Base-by-base conservation (phyloP, 345 rosid genomes). In the Bruguiera gymnorhiza region DNA sequence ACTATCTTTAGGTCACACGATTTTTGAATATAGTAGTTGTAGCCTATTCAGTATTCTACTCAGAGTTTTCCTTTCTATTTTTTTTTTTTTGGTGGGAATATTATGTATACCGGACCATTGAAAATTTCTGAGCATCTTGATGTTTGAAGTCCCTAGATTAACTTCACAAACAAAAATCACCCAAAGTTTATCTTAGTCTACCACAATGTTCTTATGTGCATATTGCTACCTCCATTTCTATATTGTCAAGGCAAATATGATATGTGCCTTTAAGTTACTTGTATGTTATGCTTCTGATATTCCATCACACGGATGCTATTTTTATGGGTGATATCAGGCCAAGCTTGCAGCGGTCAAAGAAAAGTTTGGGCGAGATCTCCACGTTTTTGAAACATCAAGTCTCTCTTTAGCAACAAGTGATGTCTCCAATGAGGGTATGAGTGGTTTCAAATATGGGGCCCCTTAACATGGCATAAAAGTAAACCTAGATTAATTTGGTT, bases 351-450 rank as follows among this genome's bases (percentile, higher is more conserved):
- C 83, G 34, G 70, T 75, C 6, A 86, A 85, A 82, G 99, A 84
- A 63, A 89, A 86, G 70, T 82, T 76, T 67, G 99, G 97, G 65
- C 76, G 87, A 64, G 92, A 91, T 73, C 65, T 95, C 69, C 85
- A 77, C 61, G 93, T 95, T 32, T 95, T 91, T 74, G 92, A 89
- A 77, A 91, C 97, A 66, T 66, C 73, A 60, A 76, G 74, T 6
- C 54, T 59, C 65, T 84, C 87, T 36, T 67, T 81, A 31, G 58
- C 80, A 18, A 67, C 80, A 71, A 76, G 29, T 82, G 85, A 79
- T 76, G 80, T 60, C 27, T 74, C 86, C 55, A 70, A 51, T 62
- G 70, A 66, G 69, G 90, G 92, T 90, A 64, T 65, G 74, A 68
- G 52, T 27, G 18, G 39, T 62, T 55, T 21, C 6, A 66, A 66